Percentiles rank a stretch among this genome's conserved stretches.
These are phyloP conservation scores for Cornus suecica DNA, from an alignment of 148 eudicot species.

Conservation along the genomic window DNA sequence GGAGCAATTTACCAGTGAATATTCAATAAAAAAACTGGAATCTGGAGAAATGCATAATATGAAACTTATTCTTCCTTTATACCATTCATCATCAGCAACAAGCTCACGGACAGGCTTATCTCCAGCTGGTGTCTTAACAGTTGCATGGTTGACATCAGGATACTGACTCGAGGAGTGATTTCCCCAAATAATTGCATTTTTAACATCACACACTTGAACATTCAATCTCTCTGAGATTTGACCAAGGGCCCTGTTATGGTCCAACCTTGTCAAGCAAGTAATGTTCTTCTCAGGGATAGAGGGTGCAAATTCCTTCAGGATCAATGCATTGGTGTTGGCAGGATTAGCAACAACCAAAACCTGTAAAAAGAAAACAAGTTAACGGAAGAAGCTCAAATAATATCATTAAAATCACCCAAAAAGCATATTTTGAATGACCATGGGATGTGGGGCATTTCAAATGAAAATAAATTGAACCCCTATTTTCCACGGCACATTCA, in stretches of 20 bases:
- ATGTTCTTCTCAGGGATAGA: conserved; percentile 94
- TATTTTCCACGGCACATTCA: no score
- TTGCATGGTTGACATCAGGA: conserved; percentile 98
- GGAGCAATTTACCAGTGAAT: neutral
- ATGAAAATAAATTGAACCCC: neutral
- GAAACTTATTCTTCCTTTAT: conserved; percentile 8
- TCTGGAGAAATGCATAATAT: neutral
- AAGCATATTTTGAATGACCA: neutral
- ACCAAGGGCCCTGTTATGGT: conserved; percentile 98
- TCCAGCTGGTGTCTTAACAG: conserved; percentile 75
- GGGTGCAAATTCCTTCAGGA: conserved; percentile 96
- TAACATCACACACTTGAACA: conserved; percentile 84
- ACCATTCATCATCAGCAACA: conserved; percentile 90
- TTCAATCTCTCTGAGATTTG: conserved; percentile 88
- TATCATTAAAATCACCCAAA: neutral
- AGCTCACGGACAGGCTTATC: conserved; percentile 86
- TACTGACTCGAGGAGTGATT: conserved; percentile 96
- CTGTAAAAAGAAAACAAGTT: conserved; percentile 27
- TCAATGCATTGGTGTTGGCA: conserved; percentile 97
- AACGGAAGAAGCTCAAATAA: neutral
- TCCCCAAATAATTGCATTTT: conserved; percentile 98
- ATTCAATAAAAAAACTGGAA: neutral
- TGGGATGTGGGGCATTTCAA: neutral
- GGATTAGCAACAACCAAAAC: conserved; percentile 99
- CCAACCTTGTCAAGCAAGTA: conserved; percentile 85